Base-by-base conservation (phyloP, 1,284 basidiomycete species). In the Phylloporus sp. region DNA sequence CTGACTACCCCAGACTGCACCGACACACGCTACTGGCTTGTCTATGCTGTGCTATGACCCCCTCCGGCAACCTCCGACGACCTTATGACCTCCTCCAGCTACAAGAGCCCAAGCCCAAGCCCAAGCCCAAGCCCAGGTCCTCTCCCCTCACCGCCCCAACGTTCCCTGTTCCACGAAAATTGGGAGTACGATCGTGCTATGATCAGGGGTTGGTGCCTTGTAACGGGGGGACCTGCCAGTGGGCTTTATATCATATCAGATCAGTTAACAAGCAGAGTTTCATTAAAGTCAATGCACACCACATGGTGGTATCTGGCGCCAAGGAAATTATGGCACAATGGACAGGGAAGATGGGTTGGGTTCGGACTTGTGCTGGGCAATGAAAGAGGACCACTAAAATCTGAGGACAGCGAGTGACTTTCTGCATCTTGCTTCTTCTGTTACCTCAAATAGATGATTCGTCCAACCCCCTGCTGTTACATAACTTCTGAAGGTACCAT, bases 151-250 rank as follows among this genome's bases (percentile, higher is more conserved):
- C 18, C 74, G 61, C n/a, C 75, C 73, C 15, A 77, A 63, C 6
- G 81, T 79, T 13, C 86, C 87, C 66, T 88, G 87, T 11, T 86
- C 86, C 53, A 83, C 79, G 65, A 89, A 87, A 37, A 87, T 70
- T 15, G 84, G 84, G 52, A 87, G 68, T 34, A 66, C 17, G 59
- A 74, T 57, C 31, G 26, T 34, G 18, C 10, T 46, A 2, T 24
- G n/a, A n/a, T 49, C 53, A 57, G 60, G 57, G 65, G 56, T 42
- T 29, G 31, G 28, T 68, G 65, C 69, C 12, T 55, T 24, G 32
- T 34, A 50, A 12, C 49, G 34, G 28, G 28, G 53, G 4, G 13
- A 53, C 28, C 67, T 64, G 61, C 22, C 10, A 18, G 37, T 22
- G 42, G 17, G 40, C 22, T n/a, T n/a, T n/a, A n/a, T n/a, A n/a